Conservation (phyloP, 2,329 filamentous ascomycete genomes). For the Penicillium capsulatum region DNA sequence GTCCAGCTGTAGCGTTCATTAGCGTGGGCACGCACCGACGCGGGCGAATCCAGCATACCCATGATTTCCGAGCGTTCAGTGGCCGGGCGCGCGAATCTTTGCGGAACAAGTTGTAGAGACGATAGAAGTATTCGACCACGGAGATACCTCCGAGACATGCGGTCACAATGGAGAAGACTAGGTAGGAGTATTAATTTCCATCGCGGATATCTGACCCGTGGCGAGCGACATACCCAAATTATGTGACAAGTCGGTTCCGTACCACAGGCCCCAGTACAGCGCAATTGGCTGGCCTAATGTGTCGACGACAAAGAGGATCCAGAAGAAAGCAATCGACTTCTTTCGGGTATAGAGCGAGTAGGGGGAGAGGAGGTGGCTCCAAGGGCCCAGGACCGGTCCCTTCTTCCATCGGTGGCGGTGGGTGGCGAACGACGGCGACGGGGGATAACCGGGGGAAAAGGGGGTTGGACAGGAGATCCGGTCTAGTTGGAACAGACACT, state of each 20-base stretch:
- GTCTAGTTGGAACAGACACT: background rate
- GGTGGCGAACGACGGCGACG: slow-evolving; percentile 7
- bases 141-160: slow-evolving; percentile 40
- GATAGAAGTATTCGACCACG: slow-evolving; percentile 43
- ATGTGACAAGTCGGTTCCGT: slow-evolving; percentile 49
- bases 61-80: slow-evolving; percentile 42
- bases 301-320: slow-evolving; percentile 57
- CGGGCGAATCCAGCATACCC: slow-evolving; percentile 28
- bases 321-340: slow-evolving; percentile 56
- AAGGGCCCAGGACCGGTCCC: slow-evolving; percentile 19
- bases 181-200: slow-evolving; percentile 5
- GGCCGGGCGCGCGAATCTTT: slow-evolving; percentile 38
- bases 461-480: background rate
- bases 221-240: slow-evolving; percentile 35
- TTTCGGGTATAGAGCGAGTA: slow-evolving; percentile 54
- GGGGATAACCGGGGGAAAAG: slow-evolving; percentile 5
- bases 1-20: slow-evolving; percentile 32
- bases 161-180: slow-evolving; percentile 44
- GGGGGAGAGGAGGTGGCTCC: slow-evolving; percentile 50
- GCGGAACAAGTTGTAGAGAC: slow-evolving; percentile 38
- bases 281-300: slow-evolving; percentile 56
- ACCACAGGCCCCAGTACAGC: slow-evolving; percentile 60
- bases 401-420: slow-evolving; percentile 34
- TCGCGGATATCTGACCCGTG: background rate
- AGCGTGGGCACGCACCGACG: background rate